Evolutionary conservation across 371 early-diverging fungal species (phyloP).

Genomic region (Mortierella sp.): DNA sequence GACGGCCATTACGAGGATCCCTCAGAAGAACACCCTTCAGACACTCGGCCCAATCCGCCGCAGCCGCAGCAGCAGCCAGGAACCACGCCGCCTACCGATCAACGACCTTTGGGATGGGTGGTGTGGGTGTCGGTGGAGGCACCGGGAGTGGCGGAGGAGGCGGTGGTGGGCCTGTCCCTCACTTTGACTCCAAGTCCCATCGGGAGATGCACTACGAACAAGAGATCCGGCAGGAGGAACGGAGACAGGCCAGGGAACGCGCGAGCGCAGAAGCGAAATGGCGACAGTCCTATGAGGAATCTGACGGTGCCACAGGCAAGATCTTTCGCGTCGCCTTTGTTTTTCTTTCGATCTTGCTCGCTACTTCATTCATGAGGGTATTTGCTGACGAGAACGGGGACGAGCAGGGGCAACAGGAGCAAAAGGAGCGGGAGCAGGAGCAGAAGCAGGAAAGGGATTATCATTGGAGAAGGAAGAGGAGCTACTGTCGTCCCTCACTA

Average conservation of each 20-base stretch:
- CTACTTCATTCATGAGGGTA: slow-evolving; percentile 24
- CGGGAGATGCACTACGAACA: slow-evolving; percentile 57
- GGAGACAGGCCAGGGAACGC: slow-evolving; percentile 32
- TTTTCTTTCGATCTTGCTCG: slow-evolving; percentile 20
- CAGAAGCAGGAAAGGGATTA: background rate
- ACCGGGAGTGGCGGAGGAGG: slow-evolving; percentile 4
- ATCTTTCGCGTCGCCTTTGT: slow-evolving; percentile 24
- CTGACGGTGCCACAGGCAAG: slow-evolving; percentile 15
- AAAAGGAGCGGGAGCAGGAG: background rate
- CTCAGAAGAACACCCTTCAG: slow-evolving; percentile 50
- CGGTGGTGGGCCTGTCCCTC: slow-evolving; percentile 17
- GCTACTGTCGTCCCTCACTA: background rate
- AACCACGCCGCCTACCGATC: slow-evolving; percentile 26
- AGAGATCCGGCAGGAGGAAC: slow-evolving; percentile 33
- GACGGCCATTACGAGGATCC: slow-evolving; percentile 28
- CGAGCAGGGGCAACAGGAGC: background rate
- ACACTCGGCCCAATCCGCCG: slow-evolving; percentile 54
- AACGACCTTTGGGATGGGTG: slow-evolving; percentile 3
- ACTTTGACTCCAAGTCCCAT: slow-evolving; percentile 51
- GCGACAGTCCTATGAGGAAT: slow-evolving; percentile 24
- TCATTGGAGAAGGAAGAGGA: background rate
- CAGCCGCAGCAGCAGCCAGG: slow-evolving; percentile 42
- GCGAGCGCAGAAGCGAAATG: slow-evolving; percentile 21
- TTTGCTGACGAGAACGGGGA: slow-evolving; percentile 42
- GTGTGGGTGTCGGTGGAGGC: background rate